phyloP scores from a whole-genome alignment of 2,329 filamentous ascomycete species.

The Colletotrichum horii region DNA sequence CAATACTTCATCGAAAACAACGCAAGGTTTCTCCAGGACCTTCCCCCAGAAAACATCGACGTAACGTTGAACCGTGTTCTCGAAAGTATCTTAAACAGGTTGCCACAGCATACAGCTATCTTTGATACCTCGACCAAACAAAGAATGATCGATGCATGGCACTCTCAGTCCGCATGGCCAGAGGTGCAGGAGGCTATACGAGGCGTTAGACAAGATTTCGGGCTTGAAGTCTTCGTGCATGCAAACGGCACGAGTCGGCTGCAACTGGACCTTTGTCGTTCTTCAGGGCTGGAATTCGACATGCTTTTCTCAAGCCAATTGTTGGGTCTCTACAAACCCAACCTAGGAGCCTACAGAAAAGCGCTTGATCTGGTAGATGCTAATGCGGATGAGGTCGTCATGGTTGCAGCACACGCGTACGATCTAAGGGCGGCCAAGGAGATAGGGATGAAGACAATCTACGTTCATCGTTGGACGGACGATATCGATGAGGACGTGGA shows the following conservation, averaged over 20 bases:
- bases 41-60: slow-evolving; percentile 55
- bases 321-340: slow-evolving; percentile 54
- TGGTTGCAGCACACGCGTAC: slow-evolving; percentile 61
- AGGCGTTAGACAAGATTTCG: slow-evolving; percentile 37
- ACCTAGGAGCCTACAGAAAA: slow-evolving; percentile 48
- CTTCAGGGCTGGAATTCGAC: slow-evolving; percentile 52
- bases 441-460: slow-evolving; percentile 56
- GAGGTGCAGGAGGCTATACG: slow-evolving; percentile 50
- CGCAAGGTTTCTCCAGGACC: slow-evolving; percentile 36
- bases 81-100: slow-evolving; percentile 35
- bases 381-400: slow-evolving; percentile 50
- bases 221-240: slow-evolving; percentile 51
- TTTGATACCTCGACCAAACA: slow-evolving; percentile 17
- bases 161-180: slow-evolving; percentile 54
- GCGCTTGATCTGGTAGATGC: slow-evolving; percentile 48
- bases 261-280: slow-evolving; percentile 56
- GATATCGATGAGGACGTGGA: slow-evolving; percentile 53
- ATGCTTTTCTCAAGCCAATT: slow-evolving; percentile 59
- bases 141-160: slow-evolving; percentile 46
- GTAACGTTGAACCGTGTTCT: slow-evolving; percentile 49
- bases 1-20: slow-evolving; percentile 53
- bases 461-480: slow-evolving; percentile 58
- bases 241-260: slow-evolving; percentile 61
- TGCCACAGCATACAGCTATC: neutral
- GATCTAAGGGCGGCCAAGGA: slow-evolving; percentile 53